Conservation (phyloP, 2,329 filamentous ascomycete genomes). For the Lachnellula willkommii region DNA sequence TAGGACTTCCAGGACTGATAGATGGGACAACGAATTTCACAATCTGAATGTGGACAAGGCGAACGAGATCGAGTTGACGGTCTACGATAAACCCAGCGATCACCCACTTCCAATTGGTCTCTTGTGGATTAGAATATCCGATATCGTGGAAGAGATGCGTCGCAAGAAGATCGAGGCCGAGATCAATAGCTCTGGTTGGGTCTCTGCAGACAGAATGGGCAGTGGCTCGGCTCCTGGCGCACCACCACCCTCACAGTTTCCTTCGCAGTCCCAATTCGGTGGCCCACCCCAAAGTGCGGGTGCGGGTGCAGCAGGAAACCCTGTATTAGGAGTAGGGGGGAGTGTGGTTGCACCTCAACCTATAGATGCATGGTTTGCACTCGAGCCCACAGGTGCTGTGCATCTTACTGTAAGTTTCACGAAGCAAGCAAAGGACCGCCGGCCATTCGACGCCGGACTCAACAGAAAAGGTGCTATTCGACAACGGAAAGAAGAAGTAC, state of each 20-base stretch:
- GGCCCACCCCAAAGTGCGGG: conserved; percentile 39
- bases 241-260: conserved; percentile 44
- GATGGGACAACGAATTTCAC: conserved; percentile 87
- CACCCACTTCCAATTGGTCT: conserved; percentile 89
- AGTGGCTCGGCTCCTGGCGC: conserved; percentile 44
- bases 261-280: conserved; percentile 42
- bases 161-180: conserved; percentile 96
- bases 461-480: conserved; percentile 93
- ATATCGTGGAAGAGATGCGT: conserved; percentile 95
- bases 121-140: conserved; percentile 93
- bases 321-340: conserved; percentile 26
- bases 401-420: conserved; percentile 87
- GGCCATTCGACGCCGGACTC: conserved; percentile 81
- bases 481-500: conserved; percentile 95
- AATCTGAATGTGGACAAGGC: conserved; percentile 95
- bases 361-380: conserved; percentile 93
- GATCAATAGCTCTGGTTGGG: conserved; percentile 91
- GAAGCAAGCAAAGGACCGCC: conserved; percentile 80
- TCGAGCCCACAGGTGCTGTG: conserved; percentile 90
- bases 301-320: conserved; percentile 20
- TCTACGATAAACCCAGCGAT: conserved; percentile 92
- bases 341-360: conserved; percentile 40
- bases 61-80: conserved; percentile 95
- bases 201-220: conserved; percentile 92
- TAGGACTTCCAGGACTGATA: conserved; percentile 75